Evolutionary conservation across 352 stramenopile species (phyloP), one percentile per base, ranked within the genome.

Genomic region (Nothophytophthora sp.): DNA sequence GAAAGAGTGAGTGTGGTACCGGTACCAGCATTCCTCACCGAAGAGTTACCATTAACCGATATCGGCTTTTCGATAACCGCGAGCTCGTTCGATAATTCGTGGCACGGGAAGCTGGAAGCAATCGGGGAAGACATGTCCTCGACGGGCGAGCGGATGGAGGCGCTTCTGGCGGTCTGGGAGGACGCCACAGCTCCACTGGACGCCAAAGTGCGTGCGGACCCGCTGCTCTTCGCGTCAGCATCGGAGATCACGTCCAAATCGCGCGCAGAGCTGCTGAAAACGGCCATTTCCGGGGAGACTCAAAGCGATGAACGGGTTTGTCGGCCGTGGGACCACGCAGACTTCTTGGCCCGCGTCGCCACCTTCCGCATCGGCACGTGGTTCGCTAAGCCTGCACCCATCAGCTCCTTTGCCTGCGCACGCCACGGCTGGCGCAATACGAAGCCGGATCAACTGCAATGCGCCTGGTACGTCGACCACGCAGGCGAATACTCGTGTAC

Each of bases 361-460:
- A 88, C 54, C 40, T 90, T 86, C 50, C 58, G 49, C 20, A 76
- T 82, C 36, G 72, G 41, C 29, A 76, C 60, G 30, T 90, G 79
- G 79, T 86, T 86, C 25, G 79, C 73, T 15, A 90, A 90, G 35
- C 79, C 76, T 24, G 56, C 60, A 1, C 23, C 27, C 11, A 77
- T 90, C 47, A 70, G 43, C 24, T 59, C 58, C 9, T 70, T 88
- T 19, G 64, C 54, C 25, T 83, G 74, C 37, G 71, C 76, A 44
- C 76, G 74, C 23, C 49, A 76, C 49, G 79, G 79, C 12, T 90
- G 76, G 76, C 47, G 27, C 16, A 85, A 90, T 50, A 67, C 55
- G 5, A 50, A 45, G 20, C 30, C 55, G 5, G 76, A 90, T 41
- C 48, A 78, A 50, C 60, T 90, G 25, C 37, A 59, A 25, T 90